Base-by-base conservation (phyloP, 257 asterid species). In the Cinchona pubescens region DNA sequence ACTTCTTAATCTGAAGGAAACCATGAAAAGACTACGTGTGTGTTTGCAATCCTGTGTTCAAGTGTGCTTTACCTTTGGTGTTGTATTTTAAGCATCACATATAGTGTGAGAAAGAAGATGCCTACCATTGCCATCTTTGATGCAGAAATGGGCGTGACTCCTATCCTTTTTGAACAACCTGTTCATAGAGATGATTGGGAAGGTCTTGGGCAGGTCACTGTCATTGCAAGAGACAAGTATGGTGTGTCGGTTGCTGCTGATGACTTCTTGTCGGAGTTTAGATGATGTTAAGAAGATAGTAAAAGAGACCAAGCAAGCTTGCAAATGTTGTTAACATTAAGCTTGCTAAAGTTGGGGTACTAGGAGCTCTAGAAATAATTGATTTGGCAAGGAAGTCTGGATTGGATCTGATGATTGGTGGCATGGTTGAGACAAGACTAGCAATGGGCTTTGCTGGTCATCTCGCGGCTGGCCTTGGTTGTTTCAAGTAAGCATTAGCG, bases 391-490 rank as follows among this genome's bases (percentile, higher is more conserved):
- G 88, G 73, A 78, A 71, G 42, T 86, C 96, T 0, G 97, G 96
- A 71, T 67, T 92, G 75, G 87, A 87, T 82, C 79, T 92, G 74
- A 92, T 92, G 98, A 91, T 92, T 71, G 98, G 98, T 73, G 98
- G 98, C 74, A 92, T 92, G 98, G 98, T 92, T 78, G 98, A 92
- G 82, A 92, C 97, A 32, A 88, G 98, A 62, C 91, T 92, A 40
- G 94, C 96, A 5, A 92, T 92, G 98, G 98, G 98, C 75, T 92
- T 92, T 68, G 96, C 98, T 35, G 97, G 98, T 67, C 84, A 91
- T 83, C 88, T 92, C 81, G 98, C 98, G 5, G 97, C 97, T 75
- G 98, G 98, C 46, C 91, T 88, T 38, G 98, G 97, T 29, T 92
- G 93, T 81, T 92, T 92, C 96, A 92, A 88, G 98, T 92, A 75